Conservation (phyloP, 768 basidiomycete species). For the Amanita exitialis region DNA sequence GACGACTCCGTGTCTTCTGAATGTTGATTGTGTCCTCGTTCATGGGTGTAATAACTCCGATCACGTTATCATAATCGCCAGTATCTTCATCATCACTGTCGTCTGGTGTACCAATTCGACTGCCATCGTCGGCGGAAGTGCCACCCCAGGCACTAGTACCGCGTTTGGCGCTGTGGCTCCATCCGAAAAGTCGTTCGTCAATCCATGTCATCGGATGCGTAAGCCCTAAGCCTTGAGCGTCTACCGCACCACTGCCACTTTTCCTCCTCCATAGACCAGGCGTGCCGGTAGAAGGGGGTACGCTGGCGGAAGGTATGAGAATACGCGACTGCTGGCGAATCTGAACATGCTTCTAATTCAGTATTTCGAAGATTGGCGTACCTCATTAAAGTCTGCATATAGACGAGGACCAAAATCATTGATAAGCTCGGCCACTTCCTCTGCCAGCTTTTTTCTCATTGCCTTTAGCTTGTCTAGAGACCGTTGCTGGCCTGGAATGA, state of each 20-base stretch:
- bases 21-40: constrained; percentile 32
- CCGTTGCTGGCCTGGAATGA: constrained; percentile 82
- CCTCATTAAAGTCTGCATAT: constrained; percentile 82
- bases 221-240: constrained; percentile 74
- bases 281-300: constrained; percentile 68
- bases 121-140: constrained; percentile 41
- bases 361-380: constrained; percentile 20
- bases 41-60: constrained; percentile 43
- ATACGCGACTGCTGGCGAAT: constrained; percentile 54
- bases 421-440: constrained; percentile 75
- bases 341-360: not conserved
- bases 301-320: constrained; percentile 72
- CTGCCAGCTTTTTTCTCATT: constrained; percentile 65
- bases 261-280: constrained; percentile 75
- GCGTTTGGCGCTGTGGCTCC: constrained; percentile 65
- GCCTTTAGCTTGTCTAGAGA: constrained; percentile 68
- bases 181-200: constrained; percentile 90
- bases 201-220: constrained; percentile 94
- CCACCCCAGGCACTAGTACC: constrained; percentile 89
- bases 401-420: constrained; percentile 84
- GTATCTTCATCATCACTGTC: constrained; percentile 81
- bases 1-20: constrained; percentile 46
- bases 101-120: constrained; percentile 59
- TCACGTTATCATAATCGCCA: constrained; percentile 88
- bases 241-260: constrained; percentile 73